Conservation (phyloP, 805 yeast genomes). For the Candida succiphila region DNA sequence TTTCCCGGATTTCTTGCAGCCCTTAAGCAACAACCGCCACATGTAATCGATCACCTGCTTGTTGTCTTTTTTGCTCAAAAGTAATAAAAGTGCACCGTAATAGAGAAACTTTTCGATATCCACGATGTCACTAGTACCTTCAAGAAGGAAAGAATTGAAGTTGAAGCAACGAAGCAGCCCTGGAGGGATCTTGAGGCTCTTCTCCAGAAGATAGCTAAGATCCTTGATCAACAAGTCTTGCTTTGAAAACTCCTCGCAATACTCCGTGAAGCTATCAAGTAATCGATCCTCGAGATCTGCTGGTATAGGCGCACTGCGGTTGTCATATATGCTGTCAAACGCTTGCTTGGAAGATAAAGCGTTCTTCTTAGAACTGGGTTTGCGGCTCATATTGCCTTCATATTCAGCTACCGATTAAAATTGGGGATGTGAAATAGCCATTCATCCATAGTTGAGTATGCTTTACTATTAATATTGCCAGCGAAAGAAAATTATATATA, state of each 20-base stretch:
- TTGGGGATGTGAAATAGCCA: too few relatives aligned
- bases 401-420: too few relatives aligned
- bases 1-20: slow-evolving; percentile 3
- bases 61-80: slow-evolving; percentile 26
- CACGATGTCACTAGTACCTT: slow-evolving; percentile 29
- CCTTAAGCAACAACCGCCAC: slow-evolving; percentile 27
- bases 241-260: slow-evolving; percentile 22
- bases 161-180: slow-evolving; percentile 19
- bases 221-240: slow-evolving; percentile 28
- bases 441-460: too few relatives aligned
- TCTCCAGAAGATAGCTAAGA: slow-evolving; percentile 19
- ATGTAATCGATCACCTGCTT: slow-evolving; percentile 22
- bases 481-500: too few relatives aligned
- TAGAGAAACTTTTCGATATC: slow-evolving; percentile 36
- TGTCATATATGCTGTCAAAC: slow-evolving; percentile 4
- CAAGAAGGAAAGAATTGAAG: slow-evolving; percentile 21
- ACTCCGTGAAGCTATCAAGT: slow-evolving; percentile 30
- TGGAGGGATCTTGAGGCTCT: slow-evolving; percentile 19
- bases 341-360: slow-evolving; percentile 7
- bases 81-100: slow-evolving; percentile 29
- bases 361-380: too few relatives aligned
- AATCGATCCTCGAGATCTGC: slow-evolving; percentile 33
- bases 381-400: too few relatives aligned
- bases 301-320: slow-evolving; percentile 25
- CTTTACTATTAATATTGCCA: too few relatives aligned